Conservation (phyloP, 805 yeast species). For the Saturnispora quitensis region DNA sequence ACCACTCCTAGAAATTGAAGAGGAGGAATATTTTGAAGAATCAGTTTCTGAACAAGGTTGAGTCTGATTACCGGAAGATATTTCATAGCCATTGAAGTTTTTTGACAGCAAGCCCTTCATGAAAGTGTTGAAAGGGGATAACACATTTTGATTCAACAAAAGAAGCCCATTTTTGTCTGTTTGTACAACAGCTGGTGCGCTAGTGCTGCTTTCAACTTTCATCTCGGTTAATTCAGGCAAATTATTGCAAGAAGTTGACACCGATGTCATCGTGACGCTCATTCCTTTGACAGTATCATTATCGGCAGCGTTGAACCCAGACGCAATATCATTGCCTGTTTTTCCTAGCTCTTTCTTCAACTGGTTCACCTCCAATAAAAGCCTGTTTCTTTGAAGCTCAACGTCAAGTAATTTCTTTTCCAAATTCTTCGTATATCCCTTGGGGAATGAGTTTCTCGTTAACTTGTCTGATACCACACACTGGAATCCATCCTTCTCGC, state of each 20-base stretch:
- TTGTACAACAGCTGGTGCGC: neutral
- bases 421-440: conserved; percentile 70
- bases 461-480: conserved; percentile 68
- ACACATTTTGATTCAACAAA: conserved; percentile 23
- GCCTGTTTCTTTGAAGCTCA: conserved; percentile 43
- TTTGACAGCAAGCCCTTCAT: conserved; percentile 19
- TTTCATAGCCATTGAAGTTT: conserved; percentile 25
- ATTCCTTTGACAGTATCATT: neutral
- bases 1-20: neutral
- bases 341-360: conserved; percentile 15
- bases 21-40: neutral
- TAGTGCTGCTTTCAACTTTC: neutral
- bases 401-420: conserved; percentile 53
- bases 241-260: neutral
- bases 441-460: conserved; percentile 70
- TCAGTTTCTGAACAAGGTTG: neutral
- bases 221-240: neutral
- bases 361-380: conserved; percentile 29
- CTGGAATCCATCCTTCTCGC: conserved; percentile 53
- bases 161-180: conserved; percentile 18
- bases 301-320: neutral
- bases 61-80: neutral
- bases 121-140: conserved; percentile 19
- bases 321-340: neutral
- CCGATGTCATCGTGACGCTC: conserved; percentile 2